Evolutionary conservation across 768 basidiomycete species (phyloP).

Genomic region (Gymnopilus dilepis): DNA sequence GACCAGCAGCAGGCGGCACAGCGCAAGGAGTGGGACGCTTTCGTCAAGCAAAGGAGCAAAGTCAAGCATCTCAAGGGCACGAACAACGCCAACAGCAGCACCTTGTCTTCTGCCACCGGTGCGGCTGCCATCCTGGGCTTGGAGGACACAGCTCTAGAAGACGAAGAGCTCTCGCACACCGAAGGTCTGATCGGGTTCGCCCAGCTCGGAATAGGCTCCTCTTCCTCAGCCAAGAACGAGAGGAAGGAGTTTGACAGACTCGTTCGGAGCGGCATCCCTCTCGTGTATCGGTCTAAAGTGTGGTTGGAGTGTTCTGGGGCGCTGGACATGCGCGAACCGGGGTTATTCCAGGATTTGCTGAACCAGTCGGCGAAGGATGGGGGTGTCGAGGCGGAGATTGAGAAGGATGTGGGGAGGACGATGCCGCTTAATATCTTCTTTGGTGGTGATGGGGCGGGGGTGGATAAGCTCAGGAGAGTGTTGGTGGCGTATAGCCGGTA

Average conservation of each 20-base stretch:
- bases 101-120: conserved; percentile 38
- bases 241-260: conserved; percentile 80
- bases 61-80: conserved; percentile 39
- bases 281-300: conserved; percentile 84
- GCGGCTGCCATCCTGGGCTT: conserved; percentile 74
- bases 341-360: conserved; percentile 86
- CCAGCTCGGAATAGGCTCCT: conserved; percentile 77
- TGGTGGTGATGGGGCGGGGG: conserved; percentile 94
- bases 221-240: conserved; percentile 63
- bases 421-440: conserved; percentile 97
- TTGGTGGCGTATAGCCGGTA: conserved; percentile 92
- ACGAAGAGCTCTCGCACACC: conserved; percentile 79
- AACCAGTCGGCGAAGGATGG: conserved; percentile 40
- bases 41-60: conserved; percentile 73
- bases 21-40: conserved; percentile 87
- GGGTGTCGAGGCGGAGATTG: conserved; percentile 78
- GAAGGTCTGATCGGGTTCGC: conserved; percentile 91
- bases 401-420: conserved; percentile 92
- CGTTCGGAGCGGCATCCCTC: conserved; percentile 85
- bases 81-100: conserved; percentile 14
- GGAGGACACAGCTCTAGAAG: conserved; percentile 58
- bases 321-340: conserved; percentile 90
- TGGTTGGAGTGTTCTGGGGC: conserved; percentile 96
- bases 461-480: conserved; percentile 88
- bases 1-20: conserved; percentile 74